Evolutionary conservation across 441 rosid species (phyloP).

Genomic region (Raphanus hybrid): DNA sequence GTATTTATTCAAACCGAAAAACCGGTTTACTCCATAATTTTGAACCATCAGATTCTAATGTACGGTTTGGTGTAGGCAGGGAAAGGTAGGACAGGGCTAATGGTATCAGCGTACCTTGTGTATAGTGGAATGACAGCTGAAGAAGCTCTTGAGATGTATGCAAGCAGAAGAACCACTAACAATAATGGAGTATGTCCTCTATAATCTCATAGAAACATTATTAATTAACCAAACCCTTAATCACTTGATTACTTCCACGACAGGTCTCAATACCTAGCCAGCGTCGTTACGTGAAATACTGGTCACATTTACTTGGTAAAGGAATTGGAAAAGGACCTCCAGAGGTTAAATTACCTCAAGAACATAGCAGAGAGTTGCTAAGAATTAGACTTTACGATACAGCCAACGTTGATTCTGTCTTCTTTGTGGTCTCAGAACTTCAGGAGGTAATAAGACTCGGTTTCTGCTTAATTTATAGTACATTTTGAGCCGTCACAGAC

Average conservation of each 20-base stretch:
- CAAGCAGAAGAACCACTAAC: slow-evolving; percentile 81
- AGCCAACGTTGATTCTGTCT: slow-evolving; percentile 60
- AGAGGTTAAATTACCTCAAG: slow-evolving; percentile 60
- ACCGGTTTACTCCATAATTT: background rate
- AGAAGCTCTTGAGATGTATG: slow-evolving; percentile 83
- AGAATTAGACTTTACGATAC: slow-evolving; percentile 82
- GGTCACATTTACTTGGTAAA: slow-evolving; percentile 57
- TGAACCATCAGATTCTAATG: slow-evolving; percentile 4
- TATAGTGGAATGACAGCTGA: slow-evolving; percentile 81
- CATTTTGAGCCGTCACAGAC: background rate
- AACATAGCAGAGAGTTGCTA: slow-evolving; percentile 66
- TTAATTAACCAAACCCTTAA: no score
- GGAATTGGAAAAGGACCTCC: slow-evolving; percentile 52
- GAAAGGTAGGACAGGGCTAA: slow-evolving; percentile 88
- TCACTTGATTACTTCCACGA: slow-evolving; percentile 9
- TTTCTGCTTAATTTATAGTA: background rate
- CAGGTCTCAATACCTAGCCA: slow-evolving; percentile 98
- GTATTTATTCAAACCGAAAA: slow-evolving; percentile 40
- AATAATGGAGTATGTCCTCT: slow-evolving; percentile 76
- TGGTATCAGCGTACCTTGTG: slow-evolving; percentile 90
- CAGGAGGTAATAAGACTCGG: slow-evolving; percentile 59
- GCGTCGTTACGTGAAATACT: slow-evolving; percentile 86
- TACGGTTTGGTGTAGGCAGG: slow-evolving; percentile 67
- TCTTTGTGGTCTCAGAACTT: slow-evolving; percentile 84
- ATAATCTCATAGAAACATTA: no score